Evolutionary conservation across 1,284 basidiomycete species (phyloP).

Genomic region (Heterobasidion occidentale): DNA sequence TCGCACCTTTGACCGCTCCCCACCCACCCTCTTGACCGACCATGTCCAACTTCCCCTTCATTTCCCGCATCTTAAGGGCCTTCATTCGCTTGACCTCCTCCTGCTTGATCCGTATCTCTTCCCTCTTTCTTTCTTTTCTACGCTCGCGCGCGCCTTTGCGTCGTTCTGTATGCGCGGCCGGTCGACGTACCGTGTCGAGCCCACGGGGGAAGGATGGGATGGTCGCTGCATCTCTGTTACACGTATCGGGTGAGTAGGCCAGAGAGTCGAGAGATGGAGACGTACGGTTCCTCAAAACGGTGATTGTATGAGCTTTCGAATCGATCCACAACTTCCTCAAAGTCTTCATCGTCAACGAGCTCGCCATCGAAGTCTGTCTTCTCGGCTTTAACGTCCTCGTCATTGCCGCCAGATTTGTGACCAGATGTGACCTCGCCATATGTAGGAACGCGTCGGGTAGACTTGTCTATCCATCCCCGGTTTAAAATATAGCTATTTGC

Average conservation of each 20-base stretch:
- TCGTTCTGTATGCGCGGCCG: conserved; percentile 46
- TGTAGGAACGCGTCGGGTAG: conserved; percentile 67
- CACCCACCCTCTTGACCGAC: conserved; percentile 61
- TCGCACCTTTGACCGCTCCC: conserved; percentile 34
- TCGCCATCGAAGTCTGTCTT: conserved; percentile 22
- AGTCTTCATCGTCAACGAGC: conserved; percentile 39
- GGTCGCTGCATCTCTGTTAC: conserved; percentile 54
- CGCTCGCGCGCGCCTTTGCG: conserved; percentile 79
- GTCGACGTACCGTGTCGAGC: conserved; percentile 64
- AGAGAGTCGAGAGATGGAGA: conserved; percentile 13
- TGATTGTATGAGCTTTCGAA: conserved; percentile 90
- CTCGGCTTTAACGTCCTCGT: conserved; percentile 7
- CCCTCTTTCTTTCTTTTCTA: conserved; percentile 71
- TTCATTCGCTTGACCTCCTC: conserved; percentile 81
- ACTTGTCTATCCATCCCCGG: conserved; percentile 89
- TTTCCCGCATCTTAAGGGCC: conserved; percentile 77
- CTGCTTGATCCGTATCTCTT: conserved; percentile 64
- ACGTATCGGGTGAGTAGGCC: background rate
- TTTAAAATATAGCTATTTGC: conserved; percentile 81
- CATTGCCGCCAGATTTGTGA: conserved; percentile 16
- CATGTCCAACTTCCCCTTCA: conserved; percentile 66
- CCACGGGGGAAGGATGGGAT: conserved; percentile 79
- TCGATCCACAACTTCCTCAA: conserved; percentile 64
- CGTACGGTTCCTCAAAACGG: conserved; percentile 88
- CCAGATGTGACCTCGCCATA: conserved; percentile 63